These are phyloP conservation scores for Dipteronia dyeriana DNA, from an alignment of 345 rosid genomes.

Conservation along the genomic window DNA sequence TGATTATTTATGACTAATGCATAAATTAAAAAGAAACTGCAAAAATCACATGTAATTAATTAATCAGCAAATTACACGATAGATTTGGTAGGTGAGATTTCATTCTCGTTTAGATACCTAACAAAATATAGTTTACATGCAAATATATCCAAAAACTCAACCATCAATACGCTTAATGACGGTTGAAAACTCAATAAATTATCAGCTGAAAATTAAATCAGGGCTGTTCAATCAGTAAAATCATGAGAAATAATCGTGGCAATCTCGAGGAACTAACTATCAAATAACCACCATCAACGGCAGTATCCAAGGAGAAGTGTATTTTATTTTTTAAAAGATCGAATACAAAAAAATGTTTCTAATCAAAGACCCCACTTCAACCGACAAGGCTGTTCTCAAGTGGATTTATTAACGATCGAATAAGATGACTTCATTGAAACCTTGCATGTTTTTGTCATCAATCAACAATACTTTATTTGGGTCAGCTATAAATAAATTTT, in stretches of 20 bases:
- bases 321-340: neutral
- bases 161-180: neutral
- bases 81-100: constrained; percentile 30
- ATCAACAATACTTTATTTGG: neutral
- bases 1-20: neutral
- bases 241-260: neutral
- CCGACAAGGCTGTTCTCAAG: constrained; percentile 9
- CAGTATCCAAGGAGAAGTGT: constrained; percentile 15
- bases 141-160: constrained; percentile 12
- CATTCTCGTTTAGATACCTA: constrained; percentile 18
- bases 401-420: neutral
- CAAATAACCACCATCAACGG: constrained; percentile 36
- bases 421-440: neutral
- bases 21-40: neutral
- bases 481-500: too few species aligned
- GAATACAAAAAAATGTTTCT: neutral
- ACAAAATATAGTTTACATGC: neutral
- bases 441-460: neutral
- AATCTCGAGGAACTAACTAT: constrained; percentile 19
- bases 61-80: neutral
- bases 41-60: neutral
- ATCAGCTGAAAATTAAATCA: neutral
- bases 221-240: constrained; percentile 5
- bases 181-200: constrained; percentile 6
- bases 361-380: constrained; percentile 16